Evolutionary conservation across 495 filamentous ascomycete genomes (phyloP).

Genomic region (Alectoria sarmentosa): DNA sequence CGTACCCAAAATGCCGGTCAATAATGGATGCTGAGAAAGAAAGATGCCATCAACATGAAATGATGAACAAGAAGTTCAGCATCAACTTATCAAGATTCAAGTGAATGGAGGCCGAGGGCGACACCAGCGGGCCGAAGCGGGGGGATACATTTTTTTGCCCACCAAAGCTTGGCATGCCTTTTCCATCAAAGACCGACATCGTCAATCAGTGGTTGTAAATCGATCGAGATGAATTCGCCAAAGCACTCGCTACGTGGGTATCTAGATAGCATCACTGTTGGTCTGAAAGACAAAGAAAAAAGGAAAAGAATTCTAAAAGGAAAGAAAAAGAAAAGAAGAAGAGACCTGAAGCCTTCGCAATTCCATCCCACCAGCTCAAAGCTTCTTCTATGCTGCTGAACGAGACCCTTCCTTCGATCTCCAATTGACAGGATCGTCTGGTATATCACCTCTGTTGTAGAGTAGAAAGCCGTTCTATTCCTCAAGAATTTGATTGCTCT

Average conservation of each 20-base stretch:
- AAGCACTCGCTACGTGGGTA: conserved; percentile 5
- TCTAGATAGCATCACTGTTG: background rate
- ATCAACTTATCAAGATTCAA: too few relatives aligned
- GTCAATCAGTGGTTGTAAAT: too few relatives aligned
- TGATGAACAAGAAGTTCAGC: background rate
- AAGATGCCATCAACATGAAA: background rate
- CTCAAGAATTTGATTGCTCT: conserved; percentile 35
- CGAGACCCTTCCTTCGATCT: background rate
- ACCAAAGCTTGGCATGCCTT: too few relatives aligned
- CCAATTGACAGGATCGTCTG: background rate
- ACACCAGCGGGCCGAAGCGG: conserved; percentile 1
- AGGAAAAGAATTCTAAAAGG: too few relatives aligned
- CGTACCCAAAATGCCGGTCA: background rate
- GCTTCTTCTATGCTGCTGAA: background rate
- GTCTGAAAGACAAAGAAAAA: too few relatives aligned
- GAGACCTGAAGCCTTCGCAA: background rate
- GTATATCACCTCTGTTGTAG: background rate
- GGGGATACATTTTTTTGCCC: too few relatives aligned
- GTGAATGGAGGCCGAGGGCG: background rate
- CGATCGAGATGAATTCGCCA: background rate
- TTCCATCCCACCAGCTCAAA: background rate
- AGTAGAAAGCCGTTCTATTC: background rate
- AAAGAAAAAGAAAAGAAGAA: too few relatives aligned
- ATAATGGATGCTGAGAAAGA: conserved; percentile 7
- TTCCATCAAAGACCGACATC: too few relatives aligned